Percentiles rank a stretch among this genome's conserved stretches.
phyloP scores from a whole-genome alignment of 2,329 filamentous ascomycete genomes.

The Talaromyces amestolkiae region DNA sequence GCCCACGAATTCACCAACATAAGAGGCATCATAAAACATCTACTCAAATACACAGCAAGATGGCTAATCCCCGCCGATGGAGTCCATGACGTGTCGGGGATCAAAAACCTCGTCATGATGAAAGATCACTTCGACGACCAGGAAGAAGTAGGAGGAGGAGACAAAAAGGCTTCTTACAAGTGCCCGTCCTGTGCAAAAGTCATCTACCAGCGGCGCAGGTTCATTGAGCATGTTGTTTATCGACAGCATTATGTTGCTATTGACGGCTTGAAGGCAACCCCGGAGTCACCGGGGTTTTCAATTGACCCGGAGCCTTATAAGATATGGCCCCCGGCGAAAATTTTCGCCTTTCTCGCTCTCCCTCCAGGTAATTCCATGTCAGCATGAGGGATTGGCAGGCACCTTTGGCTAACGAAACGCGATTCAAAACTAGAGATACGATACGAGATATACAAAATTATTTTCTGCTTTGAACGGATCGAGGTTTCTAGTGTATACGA shows the following conservation, averaged over 20 bases:
- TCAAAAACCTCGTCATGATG: not conserved
- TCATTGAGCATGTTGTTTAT: not conserved
- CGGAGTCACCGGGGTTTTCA: too few species aligned
- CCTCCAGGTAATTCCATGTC: not conserved
- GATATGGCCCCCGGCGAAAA: not conserved
- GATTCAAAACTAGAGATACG: not conserved
- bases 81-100: slow-evolving; percentile 1
- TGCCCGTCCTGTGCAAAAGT: not conserved
- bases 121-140: not conserved
- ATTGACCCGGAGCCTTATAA: not conserved
- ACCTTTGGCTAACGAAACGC: not conserved
- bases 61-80: not conserved
- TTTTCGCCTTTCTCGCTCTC: slow-evolving; percentile 1
- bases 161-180: not conserved
- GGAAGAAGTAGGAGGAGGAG: too few species aligned
- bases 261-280: not conserved
- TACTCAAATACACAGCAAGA: not conserved
- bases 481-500: not conserved
- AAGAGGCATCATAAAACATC: not conserved
- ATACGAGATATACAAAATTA: not conserved
- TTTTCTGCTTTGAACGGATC: not conserved
- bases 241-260: not conserved
- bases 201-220: not conserved
- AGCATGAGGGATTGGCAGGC: too few species aligned
- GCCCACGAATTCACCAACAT: not conserved